These are phyloP conservation scores for Polychaeton citri DNA, from an alignment of 2,329 filamentous ascomycete species.

Conservation along the genomic window DNA sequence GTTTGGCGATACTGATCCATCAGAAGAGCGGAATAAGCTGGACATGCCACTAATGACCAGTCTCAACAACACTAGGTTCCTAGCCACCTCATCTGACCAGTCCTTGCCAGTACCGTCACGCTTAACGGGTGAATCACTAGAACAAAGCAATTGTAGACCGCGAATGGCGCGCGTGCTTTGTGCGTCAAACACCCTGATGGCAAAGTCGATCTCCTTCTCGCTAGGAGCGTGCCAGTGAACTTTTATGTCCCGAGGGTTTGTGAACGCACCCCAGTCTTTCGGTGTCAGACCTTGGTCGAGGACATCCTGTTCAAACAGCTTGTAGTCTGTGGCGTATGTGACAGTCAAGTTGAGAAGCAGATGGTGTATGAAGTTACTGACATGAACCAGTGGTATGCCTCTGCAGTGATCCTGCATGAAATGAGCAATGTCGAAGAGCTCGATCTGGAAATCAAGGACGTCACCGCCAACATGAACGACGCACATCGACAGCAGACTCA, in stretches of 20 bases:
- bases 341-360: slow-evolving; percentile 86
- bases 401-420: slow-evolving; percentile 97
- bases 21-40: slow-evolving; percentile 66
- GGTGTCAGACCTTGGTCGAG: slow-evolving; percentile 59
- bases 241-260: slow-evolving; percentile 60
- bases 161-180: slow-evolving; percentile 66
- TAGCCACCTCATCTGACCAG: slow-evolving; percentile 93
- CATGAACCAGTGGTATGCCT: slow-evolving; percentile 85
- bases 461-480: slow-evolving; percentile 90
- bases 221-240: slow-evolving; percentile 86
- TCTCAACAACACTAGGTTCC: slow-evolving; percentile 75
- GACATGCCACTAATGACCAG: slow-evolving; percentile 86
- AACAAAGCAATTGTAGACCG: slow-evolving; percentile 66
- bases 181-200: slow-evolving; percentile 73
- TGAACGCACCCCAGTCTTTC: slow-evolving; percentile 72
- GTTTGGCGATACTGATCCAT: slow-evolving; percentile 24
- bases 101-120: slow-evolving; percentile 93
- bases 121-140: slow-evolving; percentile 67
- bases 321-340: slow-evolving; percentile 83
- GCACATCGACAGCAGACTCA: slow-evolving; percentile 95
- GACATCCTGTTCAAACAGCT: slow-evolving; percentile 69
- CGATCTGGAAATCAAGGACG: slow-evolving; percentile 75
- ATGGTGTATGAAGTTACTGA: slow-evolving; percentile 97
- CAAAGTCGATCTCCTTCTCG: slow-evolving; percentile 71
- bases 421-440: slow-evolving; percentile 78